Evolutionary conservation across 768 basidiomycete species (phyloP).

Genomic region (Pilatotrama ljubarskyi): DNA sequence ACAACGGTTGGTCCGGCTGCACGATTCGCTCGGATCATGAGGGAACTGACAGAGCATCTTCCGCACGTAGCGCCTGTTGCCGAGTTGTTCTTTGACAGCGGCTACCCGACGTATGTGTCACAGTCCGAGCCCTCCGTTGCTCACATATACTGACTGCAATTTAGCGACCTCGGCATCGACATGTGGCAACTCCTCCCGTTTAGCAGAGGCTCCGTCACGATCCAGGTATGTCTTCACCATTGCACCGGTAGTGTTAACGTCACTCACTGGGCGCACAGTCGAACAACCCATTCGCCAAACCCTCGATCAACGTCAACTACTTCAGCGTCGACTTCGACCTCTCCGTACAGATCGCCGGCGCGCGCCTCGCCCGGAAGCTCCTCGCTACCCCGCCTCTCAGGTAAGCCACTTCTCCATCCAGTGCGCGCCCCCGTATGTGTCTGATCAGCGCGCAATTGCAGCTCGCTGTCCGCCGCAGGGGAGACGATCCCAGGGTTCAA

Average conservation of each 20-base stretch:
- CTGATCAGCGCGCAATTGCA: background rate
- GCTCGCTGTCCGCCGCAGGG: slow-evolving; percentile 26
- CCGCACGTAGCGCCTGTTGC: slow-evolving; percentile 47
- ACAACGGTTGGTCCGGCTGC: slow-evolving; percentile 36
- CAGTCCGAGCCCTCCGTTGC: no score
- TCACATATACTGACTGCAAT: background rate
- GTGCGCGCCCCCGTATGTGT: background rate
- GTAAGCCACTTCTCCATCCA: slow-evolving; percentile 26
- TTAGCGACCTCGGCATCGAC: slow-evolving; percentile 46
- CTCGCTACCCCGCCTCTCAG: slow-evolving; percentile 44
- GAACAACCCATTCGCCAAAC: slow-evolving; percentile 48
- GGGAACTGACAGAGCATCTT: slow-evolving; percentile 1
- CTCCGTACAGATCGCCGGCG: slow-evolving; percentile 49
- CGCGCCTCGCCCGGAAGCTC: slow-evolving; percentile 44
- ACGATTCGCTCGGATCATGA: no score
- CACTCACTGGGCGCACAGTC: slow-evolving; percentile 32
- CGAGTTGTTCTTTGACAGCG: slow-evolving; percentile 49
- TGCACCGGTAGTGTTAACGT: background rate
- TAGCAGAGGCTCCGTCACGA: slow-evolving; percentile 50
- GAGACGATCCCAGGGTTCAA: slow-evolving; percentile 44
- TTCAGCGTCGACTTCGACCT: slow-evolving; percentile 51
- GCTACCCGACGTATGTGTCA: slow-evolving; percentile 43
- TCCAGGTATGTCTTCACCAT: slow-evolving; percentile 36
- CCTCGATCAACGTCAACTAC: slow-evolving; percentile 50
- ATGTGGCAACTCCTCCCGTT: slow-evolving; percentile 59